Percentiles rank a stretch among this genome's conserved stretches.
phyloP scores from a whole-genome alignment of 192 early-diverging fungal genomes.

The Coemansia sp. region DNA sequence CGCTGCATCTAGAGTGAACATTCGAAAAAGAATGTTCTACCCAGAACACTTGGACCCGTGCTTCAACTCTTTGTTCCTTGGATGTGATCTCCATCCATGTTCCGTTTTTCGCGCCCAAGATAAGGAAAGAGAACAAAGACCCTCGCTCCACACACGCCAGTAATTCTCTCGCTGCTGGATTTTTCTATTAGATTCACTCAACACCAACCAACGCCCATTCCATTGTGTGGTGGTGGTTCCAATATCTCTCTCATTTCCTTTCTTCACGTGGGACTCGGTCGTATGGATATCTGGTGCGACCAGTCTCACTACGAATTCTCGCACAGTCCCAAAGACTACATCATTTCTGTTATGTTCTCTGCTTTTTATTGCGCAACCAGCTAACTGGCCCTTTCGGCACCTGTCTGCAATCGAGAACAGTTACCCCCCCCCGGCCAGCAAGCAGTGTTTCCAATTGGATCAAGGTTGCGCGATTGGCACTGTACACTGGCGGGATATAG shows the following conservation, averaged over 20 bases:
- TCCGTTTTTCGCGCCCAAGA: no score
- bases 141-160: neutral
- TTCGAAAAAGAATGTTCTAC: slow-evolving; percentile 44
- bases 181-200: no score
- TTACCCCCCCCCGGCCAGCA: neutral
- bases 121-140: no score
- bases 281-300: no score
- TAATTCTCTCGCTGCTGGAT: neutral
- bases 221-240: no score
- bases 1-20: slow-evolving; percentile 17
- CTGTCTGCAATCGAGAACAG: neutral
- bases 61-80: neutral
- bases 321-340: no score
- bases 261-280: no score
- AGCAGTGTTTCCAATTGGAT: neutral
- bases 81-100: neutral
- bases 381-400: neutral
- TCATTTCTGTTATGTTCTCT: neutral
- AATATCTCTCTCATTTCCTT: no score
- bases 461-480: neutral
- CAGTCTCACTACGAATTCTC: no score
- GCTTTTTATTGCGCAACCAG: neutral
- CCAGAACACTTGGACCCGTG: slow-evolving; percentile 22
- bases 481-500: no score
- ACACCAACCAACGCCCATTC: no score